A percentile compares a stretch with the other conserved stretches of the same genome.
These are phyloP conservation scores for Hypoxylon sp. DNA, from an alignment of 2,329 filamentous ascomycete genomes.

Conservation along the genomic window DNA sequence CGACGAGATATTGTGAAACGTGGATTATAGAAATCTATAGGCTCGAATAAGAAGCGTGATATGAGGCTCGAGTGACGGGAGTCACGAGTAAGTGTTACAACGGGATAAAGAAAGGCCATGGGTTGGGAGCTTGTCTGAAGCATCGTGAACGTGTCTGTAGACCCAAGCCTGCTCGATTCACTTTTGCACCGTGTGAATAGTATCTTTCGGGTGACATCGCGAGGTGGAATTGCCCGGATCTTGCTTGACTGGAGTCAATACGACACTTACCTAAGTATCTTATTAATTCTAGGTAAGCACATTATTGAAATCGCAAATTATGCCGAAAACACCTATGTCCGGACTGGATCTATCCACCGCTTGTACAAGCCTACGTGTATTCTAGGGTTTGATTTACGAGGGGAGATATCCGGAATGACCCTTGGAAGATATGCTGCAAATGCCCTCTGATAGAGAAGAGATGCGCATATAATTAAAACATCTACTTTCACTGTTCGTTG, in stretches of 20 bases:
- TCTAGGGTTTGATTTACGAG: neutral
- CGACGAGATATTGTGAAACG: constrained; percentile 31
- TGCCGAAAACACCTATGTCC: neutral
- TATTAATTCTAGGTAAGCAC: neutral
- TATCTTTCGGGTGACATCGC: neutral
- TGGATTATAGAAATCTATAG: constrained; percentile 18
- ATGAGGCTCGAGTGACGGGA: constrained; percentile 26
- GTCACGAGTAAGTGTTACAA: constrained; percentile 37
- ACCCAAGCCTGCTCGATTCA: neutral
- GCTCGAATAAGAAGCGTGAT: constrained; percentile 19
- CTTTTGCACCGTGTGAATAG: neutral
- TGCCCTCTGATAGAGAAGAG: neutral
- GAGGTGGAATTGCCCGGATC: neutral
- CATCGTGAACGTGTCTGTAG: constrained; percentile 6
- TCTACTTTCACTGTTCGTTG: neutral
- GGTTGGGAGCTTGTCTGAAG: neutral
- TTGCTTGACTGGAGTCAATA: neutral
- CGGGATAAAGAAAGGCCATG: neutral
- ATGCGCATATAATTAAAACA: neutral
- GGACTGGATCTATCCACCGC: too few species aligned
- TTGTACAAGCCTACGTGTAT: neutral
- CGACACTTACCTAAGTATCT: neutral
- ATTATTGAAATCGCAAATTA: neutral
- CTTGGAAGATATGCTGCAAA: neutral
- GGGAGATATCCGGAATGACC: neutral